These are phyloP conservation scores for Irpex rosettiformis DNA, from an alignment of 1,284 basidiomycete species.

Conservation along the genomic window DNA sequence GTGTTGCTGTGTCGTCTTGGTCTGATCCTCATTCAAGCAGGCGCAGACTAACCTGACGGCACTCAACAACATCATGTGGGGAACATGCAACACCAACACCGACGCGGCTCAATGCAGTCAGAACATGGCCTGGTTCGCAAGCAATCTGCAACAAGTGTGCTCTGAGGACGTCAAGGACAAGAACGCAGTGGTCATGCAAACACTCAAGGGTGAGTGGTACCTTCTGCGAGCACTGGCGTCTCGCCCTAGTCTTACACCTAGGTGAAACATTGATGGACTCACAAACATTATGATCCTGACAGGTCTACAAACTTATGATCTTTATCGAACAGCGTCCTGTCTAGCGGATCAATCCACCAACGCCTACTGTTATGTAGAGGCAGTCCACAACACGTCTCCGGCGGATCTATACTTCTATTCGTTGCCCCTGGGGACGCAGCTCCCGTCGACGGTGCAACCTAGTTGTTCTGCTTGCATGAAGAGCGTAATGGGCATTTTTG, in stretches of 20 bases:
- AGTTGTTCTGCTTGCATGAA: slow-evolving; percentile 60
- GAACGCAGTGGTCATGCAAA: slow-evolving; percentile 46
- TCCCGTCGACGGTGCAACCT: slow-evolving; percentile 44
- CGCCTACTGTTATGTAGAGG: slow-evolving; percentile 69
- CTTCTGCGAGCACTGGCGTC: neutral
- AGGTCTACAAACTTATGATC: slow-evolving; percentile 56
- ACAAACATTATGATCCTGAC: slow-evolving; percentile 7
- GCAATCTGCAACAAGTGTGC: slow-evolving; percentile 45
- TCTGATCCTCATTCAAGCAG: slow-evolving; percentile 33
- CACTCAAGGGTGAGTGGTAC: slow-evolving; percentile 53
- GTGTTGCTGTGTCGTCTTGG: neutral
- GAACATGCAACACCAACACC: slow-evolving; percentile 67
- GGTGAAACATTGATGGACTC: neutral
- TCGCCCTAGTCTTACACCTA: neutral
- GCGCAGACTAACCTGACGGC: slow-evolving; percentile 58
- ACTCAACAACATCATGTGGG: slow-evolving; percentile 71
- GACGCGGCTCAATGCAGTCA: slow-evolving; percentile 44
- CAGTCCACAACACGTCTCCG: slow-evolving; percentile 47
- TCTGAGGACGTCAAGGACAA: slow-evolving; percentile 45
- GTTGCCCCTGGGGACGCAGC: slow-evolving; percentile 50
- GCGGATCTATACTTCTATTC: slow-evolving; percentile 66
- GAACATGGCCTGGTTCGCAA: slow-evolving; percentile 63
- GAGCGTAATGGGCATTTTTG: slow-evolving; percentile 50
- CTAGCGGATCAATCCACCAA: slow-evolving; percentile 48
- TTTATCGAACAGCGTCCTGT: slow-evolving; percentile 59